Conservation (phyloP, 148 eudicot species). For the Vaccinium darrowii region DNA sequence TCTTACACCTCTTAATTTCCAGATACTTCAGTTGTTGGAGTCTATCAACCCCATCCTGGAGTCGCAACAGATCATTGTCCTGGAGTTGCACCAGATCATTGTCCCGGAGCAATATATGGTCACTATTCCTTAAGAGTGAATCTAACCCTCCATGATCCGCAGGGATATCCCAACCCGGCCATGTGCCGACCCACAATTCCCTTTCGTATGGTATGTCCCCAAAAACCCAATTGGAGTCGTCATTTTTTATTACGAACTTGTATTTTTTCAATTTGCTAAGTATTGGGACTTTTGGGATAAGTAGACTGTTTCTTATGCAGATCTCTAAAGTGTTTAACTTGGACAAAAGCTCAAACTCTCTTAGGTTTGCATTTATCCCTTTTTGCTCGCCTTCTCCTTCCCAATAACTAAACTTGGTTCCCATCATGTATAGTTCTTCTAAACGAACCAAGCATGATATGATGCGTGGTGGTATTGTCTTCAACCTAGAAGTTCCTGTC, state of each 20-base stretch:
- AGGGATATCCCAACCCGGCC: too few species aligned
- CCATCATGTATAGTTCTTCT: neutral
- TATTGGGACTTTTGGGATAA: neutral
- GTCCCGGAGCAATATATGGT: too few species aligned
- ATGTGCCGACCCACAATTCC: too few species aligned
- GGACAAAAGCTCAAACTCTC: neutral
- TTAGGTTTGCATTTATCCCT: neutral
- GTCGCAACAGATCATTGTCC: too few species aligned
- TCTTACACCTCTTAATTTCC: neutral
- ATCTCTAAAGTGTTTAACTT: too few species aligned
- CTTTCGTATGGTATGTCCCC: too few species aligned
- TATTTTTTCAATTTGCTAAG: too few species aligned
- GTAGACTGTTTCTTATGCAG: neutral
- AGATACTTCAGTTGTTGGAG: neutral
- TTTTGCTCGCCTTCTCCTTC: neutral
- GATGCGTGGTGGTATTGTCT: constrained; percentile 10
- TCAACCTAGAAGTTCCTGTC: neutral
- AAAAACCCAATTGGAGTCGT: too few species aligned
- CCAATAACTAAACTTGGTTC: neutral
- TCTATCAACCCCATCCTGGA: constrained; percentile 19
- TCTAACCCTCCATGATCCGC: too few species aligned
- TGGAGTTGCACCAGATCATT: too few species aligned
- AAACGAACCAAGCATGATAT: constrained; percentile 17
- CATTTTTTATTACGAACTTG: neutral
- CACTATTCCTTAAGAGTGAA: too few species aligned